Base-by-base conservation (phyloP, 2,329 filamentous ascomycete genomes). In the Botrytis fragariae region DNA sequence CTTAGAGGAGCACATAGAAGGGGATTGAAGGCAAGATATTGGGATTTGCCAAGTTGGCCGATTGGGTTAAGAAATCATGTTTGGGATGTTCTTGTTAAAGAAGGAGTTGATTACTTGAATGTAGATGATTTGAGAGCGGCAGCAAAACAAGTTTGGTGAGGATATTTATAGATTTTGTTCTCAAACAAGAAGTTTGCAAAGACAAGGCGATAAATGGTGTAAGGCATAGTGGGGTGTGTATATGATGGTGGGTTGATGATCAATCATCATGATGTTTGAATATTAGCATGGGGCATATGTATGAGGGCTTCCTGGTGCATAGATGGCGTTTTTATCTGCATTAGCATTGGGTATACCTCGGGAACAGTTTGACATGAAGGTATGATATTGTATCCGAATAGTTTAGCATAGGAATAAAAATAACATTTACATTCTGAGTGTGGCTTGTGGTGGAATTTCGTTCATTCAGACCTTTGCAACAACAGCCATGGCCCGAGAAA, bases 21-120 rank as follows among this genome's bases (percentile, higher is more conserved):
- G 71, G 89, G 89, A 0, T 81, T 91, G 65, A 86, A 87, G 77
- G 85, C 85, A 7, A 81, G 89, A 72, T 91, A 90, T 77, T 91
- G 89, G 89, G 86, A 87, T 37, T 81, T 87, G 16, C 89, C 89
- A 0, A 80, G 80, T 25, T 90, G 88, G 88, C 89, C 89, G 2
- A 77, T 87, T 10, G 82, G 83, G 29, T 77, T 86, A 57, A 83
- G 89, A 65, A 87, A 90, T 78, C 83, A 84, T 68, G 81, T 91
- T 14, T 91, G 89, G 89, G 82, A 85, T 70, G 81, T 85, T 2
- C 77, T 91, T 48, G 79, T 87, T 18, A 80, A 83, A n/a, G 87
- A 89, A 75, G 89, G 87, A 0, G 86, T 88, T 6, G 89, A 90
- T 78, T 81, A 90, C 62, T 77, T 92, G 69, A 91, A 90, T 79